These are phyloP conservation scores for Alternaria sp. DNA, from an alignment of 2,329 filamentous ascomycete genomes.

Conservation along the genomic window DNA sequence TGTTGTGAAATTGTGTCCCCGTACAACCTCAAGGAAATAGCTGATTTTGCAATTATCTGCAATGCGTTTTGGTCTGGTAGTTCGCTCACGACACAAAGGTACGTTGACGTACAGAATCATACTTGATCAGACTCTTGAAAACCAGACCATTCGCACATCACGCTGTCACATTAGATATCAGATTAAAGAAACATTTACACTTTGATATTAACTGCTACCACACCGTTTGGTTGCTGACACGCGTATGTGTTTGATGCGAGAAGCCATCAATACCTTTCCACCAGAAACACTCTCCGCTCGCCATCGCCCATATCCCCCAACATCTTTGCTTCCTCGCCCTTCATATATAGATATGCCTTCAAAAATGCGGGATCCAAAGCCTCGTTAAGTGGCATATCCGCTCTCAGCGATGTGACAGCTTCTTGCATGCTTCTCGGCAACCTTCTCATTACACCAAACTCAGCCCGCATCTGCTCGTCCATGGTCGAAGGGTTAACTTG, in stretches of 20 bases:
- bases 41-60: background rate
- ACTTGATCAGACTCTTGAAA: background rate
- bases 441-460: conserved; percentile 62
- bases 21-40: background rate
- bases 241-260: background rate
- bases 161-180: background rate
- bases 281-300: conserved; percentile 65
- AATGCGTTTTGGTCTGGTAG: background rate
- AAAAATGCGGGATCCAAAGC: conserved; percentile 62
- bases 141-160: background rate
- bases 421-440: conserved; percentile 65
- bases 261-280: conserved; percentile 68
- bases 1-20: background rate
- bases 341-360: conserved; percentile 65
- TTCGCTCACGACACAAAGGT: background rate
- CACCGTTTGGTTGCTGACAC: background rate
- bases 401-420: conserved; percentile 62
- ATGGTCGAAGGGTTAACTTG: conserved; percentile 35
- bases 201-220: background rate
- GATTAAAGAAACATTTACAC: background rate
- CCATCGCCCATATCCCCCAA: conserved; percentile 59
- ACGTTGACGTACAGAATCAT: background rate
- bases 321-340: conserved; percentile 65
- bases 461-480: conserved; percentile 53
- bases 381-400: conserved; percentile 57